phyloP scores from a whole-genome alignment of 2,329 filamentous ascomycete species.

The Beauveria pseudobassiana region DNA sequence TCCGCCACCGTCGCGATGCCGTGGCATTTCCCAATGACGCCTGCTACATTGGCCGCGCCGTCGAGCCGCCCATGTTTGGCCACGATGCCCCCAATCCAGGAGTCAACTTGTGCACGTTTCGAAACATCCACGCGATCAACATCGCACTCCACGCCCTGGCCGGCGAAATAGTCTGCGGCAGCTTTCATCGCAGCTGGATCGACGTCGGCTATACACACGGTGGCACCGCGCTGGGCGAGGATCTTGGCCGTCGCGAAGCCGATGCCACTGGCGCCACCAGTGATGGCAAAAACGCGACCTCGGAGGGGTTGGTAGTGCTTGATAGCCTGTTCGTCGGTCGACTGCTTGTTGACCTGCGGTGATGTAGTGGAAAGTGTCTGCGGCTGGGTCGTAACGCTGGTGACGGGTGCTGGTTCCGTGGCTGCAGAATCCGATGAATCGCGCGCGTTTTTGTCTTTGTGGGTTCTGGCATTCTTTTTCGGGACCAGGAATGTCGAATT shows the following conservation, averaged over 20 bases:
- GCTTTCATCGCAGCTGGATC: conserved; percentile 24
- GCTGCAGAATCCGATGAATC: background rate
- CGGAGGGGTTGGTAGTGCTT: background rate
- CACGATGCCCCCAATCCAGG: conserved; percentile 38
- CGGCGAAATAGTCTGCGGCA: conserved; percentile 24
- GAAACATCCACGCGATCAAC: conserved; percentile 38
- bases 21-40: conserved; percentile 38
- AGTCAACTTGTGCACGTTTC: conserved; percentile 38
- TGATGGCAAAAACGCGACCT: conserved; percentile 24
- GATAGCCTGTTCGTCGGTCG: background rate
- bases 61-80: conserved; percentile 41
- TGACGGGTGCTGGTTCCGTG: background rate
- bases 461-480: background rate
- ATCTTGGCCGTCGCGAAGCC: conserved; percentile 32
- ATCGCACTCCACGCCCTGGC: conserved; percentile 20
- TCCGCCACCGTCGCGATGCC: conserved; percentile 31
- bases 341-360: background rate
- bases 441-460: background rate
- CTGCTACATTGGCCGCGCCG: conserved; percentile 46
- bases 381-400: background rate
- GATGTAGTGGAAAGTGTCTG: background rate
- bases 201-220: conserved; percentile 30
- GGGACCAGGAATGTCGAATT: conserved; percentile 1
- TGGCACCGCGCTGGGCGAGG: conserved; percentile 29
- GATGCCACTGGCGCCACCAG: conserved; percentile 30